Evolutionary conservation across 352 stramenopile species (phyloP), one percentile per base, ranked within the genome.

Genomic region (Albugo laibachii): DNA sequence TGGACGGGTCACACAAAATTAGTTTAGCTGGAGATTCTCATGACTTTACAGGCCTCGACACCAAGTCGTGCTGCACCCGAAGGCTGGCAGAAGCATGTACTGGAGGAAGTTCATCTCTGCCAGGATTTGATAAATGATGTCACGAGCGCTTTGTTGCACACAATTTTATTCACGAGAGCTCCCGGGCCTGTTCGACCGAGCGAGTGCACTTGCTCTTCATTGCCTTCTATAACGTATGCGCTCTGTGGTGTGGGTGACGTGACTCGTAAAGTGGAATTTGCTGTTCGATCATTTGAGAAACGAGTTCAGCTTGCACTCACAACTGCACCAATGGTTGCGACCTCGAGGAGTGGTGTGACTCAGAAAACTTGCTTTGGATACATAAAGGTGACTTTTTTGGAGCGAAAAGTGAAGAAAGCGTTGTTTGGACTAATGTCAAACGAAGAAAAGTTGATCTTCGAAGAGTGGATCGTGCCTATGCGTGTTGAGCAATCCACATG

Each of bases 371-470:
- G 16, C 8, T 43, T 50, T 47, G 70, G 73, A 10, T 82, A 59
- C 42, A 46, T 88, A 24, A 67, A 69, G 15, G 67, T 89, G 21
- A 64, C 65, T 3, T 89, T 89, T 49, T 89, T 83, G 20, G 71
- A 86, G 50, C 60, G 70, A 1, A 83, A 82, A 49, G 66, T 86
- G 43, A 84, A 84, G 57, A 86, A 83, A 42, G 71, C 76, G 24
- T 56, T 89, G 15, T 89, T 89, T 21, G 74, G 71, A 10, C 60
- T 89, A 40, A 83, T 86, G 65, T 82, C 72, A 10, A 89, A 83
- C 36, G 76, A 89, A 57, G 76, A 85, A 55, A 85, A 85, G 54
- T 63, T 78, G 36, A 57, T 80, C n/a, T 89, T 82, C 50, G 76
- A 89, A 51, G 84, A 89, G 50, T 88, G 76, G 76, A 55, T 83